These are phyloP conservation scores for Sugiyamaella neomexicana DNA, from an alignment of 1,139 yeast species.

Conservation along the genomic window DNA sequence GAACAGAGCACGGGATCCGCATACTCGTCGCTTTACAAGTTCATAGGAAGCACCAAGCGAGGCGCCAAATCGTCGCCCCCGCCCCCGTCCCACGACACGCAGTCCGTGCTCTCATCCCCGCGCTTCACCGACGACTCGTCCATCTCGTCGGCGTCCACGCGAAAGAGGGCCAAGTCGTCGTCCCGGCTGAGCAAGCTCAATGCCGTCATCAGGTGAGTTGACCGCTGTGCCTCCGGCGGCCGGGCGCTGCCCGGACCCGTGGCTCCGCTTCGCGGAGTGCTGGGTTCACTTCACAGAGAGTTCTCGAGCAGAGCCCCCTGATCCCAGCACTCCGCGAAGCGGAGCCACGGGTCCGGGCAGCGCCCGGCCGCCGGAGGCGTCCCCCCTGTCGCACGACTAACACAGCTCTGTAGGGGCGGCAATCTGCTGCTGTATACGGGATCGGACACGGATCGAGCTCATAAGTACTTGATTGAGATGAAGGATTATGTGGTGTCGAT, in stretches of 20 bases:
- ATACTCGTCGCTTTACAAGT: conserved; percentile 58
- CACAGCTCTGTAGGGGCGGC: conserved; percentile 45
- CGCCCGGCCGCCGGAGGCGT: neutral
- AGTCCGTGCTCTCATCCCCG: conserved; percentile 20
- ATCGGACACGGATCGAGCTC: conserved; percentile 43
- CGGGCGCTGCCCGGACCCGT: too few species aligned
- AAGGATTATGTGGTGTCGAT: conserved; percentile 67
- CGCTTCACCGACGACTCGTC: conserved; percentile 16
- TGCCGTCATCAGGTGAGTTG: conserved; percentile 39
- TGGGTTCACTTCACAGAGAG: neutral
- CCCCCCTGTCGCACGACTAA: conserved; percentile 46
- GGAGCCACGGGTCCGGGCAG: neutral
- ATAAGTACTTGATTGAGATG: conserved; percentile 63
- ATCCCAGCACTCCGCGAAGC: neutral
- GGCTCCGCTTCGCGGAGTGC: neutral
- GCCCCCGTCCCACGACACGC: conserved; percentile 20
- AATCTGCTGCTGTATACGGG: conserved; percentile 78
- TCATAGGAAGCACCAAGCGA: conserved; percentile 46
- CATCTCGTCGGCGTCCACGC: neutral
- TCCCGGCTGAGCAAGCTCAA: conserved; percentile 38
- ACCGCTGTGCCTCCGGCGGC: too few species aligned
- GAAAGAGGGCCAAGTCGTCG: conserved; percentile 18
- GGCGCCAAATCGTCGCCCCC: conserved; percentile 1
- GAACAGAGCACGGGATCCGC: conserved; percentile 53
- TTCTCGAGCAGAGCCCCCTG: conserved; percentile 1